Base-by-base conservation (phyloP, 148 eudicot genomes). In the Fagopyrum tataricum region DNA sequence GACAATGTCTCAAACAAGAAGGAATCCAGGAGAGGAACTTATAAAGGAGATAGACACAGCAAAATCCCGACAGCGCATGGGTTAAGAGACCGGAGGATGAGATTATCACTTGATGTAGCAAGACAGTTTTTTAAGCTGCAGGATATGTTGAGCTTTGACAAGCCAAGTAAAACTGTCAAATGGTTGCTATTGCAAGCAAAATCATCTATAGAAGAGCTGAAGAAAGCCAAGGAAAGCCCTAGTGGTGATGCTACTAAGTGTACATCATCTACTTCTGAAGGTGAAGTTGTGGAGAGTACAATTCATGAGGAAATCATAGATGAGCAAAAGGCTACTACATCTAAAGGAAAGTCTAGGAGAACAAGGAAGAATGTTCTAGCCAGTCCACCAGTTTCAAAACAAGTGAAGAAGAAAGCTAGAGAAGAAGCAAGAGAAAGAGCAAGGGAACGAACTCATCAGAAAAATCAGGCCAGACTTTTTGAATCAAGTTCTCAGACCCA, bases 41-140 rank as follows among this genome's bases (percentile, higher is more conserved):
- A 80, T 1, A 85, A 86, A 61, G 88, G 82, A 18, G 90, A 90
- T 61, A 76, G 96, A 71, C 96, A 90, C 79, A 90, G 90, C 88
- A 90, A 88, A 81, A 90, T 90, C 44, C 79, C 75, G 40, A 88
- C 96, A 0, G 89, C 89, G 18, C 85, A 82, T 48, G 96, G 96
- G 6, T 79, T 82, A 5, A 82, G 92, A 71, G 92, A 90, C 79
- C 72, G 96, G 37, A 78, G 96, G 71, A 87, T 90, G 92, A 81
- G 96, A 48, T 74, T 90, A 42, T 90, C 96, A 14, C 86, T 88
- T 53, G 85, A 84, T 14, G 88, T 90, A 44, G 92, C 92, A 18
- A 69, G 84, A 6, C 74, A 76, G 23, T 90, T 90, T 47, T 90
- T 90, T 44, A 64, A 72, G 75, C 77, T 90, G 23, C 96, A 90